Evolutionary conservation across 163 green algal species (phyloP), one percentile per base, ranked within the genome.

Genomic region (Chlamydomonas reinhardtii): DNA sequence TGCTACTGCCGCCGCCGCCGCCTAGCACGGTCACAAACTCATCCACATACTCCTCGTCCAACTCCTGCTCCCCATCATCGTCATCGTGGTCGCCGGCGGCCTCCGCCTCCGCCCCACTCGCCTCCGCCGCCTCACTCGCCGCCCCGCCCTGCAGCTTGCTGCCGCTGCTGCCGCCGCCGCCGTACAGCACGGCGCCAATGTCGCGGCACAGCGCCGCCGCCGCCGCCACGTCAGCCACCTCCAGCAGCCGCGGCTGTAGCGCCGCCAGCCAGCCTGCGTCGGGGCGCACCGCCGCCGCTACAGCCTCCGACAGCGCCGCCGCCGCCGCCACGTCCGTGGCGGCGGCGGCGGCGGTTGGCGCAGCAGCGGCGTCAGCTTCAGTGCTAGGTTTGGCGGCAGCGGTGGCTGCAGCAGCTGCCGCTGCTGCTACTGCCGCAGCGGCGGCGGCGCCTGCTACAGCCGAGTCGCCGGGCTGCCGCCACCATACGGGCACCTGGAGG

Each of bases 151-250:
- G 39, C 5, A 8, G 39, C 5, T 48, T 74, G 73, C 76, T 32
- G 62, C 62, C 17, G 20, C 25, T 12, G 62, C 27, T 6, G 62
- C 16, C 17, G 20, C 62, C 20, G 62, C 29, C 65, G 65, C 22
- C 34, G 70, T 32, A 56, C 35, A 85, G 14, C 24, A 72, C 69
- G 68, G 34, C 79, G n/a, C 69, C 31, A 1, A 77, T 15, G 32
- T 85, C 79, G 4, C 48, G 31, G 52, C 68, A 73, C 56, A 85
- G 79, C 68, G 48, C 79, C 66, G 79, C 79, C 31, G 34, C 31
- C 52, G 79, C 79, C 79, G 71, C 52, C 31, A 85, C 79, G 54
- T 85, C 79, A 0, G 14, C 19, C 14, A 85, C 5, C 68, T 48
- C 54, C 69, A 39, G 6, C 43, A 85, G 79, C 24, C 72, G 52